Conservation (phyloP, 2,329 filamentous ascomycete genomes). For the Ophiostoma australiae region DNA sequence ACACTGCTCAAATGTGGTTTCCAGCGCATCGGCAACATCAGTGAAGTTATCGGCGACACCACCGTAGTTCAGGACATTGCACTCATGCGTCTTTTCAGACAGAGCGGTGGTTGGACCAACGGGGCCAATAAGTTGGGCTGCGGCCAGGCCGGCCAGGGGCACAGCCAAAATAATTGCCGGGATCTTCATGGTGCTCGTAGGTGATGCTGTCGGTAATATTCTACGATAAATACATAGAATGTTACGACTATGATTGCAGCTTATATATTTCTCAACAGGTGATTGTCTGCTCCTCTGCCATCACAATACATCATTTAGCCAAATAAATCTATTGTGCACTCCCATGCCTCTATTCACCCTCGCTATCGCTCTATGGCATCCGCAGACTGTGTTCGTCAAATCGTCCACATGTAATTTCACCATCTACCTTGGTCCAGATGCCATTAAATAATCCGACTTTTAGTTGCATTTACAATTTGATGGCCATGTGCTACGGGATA, state of each 20-base stretch:
- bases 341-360: neutral
- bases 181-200: neutral
- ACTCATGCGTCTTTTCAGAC: neutral
- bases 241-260: neutral
- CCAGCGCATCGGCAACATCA: constrained; percentile 6
- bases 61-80: neutral
- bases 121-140: constrained; percentile 1
- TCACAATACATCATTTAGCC: neutral
- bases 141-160: neutral
- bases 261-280: neutral
- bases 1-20: neutral
- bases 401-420: neutral
- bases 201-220: neutral
- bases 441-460: neutral
- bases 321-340: neutral
- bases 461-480: too few species aligned
- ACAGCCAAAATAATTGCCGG: neutral
- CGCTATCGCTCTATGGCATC: neutral
- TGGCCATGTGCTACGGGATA: neutral
- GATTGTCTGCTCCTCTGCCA: neutral
- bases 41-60: constrained; percentile 2
- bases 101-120: constrained; percentile 1
- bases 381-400: neutral
- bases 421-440: constrained; percentile 1
- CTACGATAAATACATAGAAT: neutral